Evolutionary conservation across 768 basidiomycete genomes (phyloP).

Genomic region (Kwoniella newhampshirensis): DNA sequence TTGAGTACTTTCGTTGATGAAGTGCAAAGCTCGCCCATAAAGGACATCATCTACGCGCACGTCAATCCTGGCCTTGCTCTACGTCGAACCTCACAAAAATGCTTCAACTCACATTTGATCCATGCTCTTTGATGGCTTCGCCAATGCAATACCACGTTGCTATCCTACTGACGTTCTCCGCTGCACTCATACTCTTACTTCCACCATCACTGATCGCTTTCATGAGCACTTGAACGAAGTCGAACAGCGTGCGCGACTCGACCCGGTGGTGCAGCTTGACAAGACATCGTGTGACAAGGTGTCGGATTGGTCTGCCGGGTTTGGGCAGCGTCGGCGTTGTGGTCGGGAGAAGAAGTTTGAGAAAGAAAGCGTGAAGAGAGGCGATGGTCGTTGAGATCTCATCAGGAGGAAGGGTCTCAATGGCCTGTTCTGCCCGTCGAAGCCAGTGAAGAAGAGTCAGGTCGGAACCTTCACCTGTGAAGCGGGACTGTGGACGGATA

Average conservation of each 20-base stretch:
- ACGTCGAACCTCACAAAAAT: too few species aligned
- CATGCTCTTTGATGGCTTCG: conserved; percentile 80
- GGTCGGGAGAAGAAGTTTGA: conserved; percentile 67
- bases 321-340: conserved; percentile 62
- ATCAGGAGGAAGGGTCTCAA: conserved; percentile 32
- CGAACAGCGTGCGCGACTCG: conserved; percentile 81
- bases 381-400: conserved; percentile 31
- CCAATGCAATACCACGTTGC: conserved; percentile 84
- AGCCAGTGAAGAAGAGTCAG: conserved; percentile 48
- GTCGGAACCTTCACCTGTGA: conserved; percentile 44
- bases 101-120: conserved; percentile 66
- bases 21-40: conserved; percentile 78
- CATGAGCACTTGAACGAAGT: conserved; percentile 75
- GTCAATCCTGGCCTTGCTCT: neutral
- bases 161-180: conserved; percentile 39
- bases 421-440: conserved; percentile 45
- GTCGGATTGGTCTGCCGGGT: conserved; percentile 83
- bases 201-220: conserved; percentile 74
- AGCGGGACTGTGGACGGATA: conserved; percentile 31
- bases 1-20: conserved; percentile 67
- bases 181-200: conserved; percentile 49
- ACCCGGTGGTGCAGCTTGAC: conserved; percentile 71
- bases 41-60: conserved; percentile 78
- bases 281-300: conserved; percentile 74
- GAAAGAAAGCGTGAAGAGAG: conserved; percentile 43